phyloP scores from a whole-genome alignment of 164 flowering plant species.

The Berberis vulgaris region DNA sequence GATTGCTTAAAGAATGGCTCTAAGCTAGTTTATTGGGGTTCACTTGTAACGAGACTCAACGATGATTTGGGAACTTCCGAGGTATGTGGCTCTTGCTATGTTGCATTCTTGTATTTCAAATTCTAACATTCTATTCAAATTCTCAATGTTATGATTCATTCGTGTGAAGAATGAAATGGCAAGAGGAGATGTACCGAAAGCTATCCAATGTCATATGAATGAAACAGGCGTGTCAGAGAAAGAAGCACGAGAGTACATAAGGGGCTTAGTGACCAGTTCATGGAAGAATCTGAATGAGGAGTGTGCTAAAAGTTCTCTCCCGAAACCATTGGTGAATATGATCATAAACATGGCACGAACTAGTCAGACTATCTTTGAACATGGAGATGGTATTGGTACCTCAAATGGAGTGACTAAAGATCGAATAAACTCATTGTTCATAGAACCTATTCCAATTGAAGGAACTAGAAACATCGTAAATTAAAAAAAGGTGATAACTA shows the following conservation, averaged over 20 bases:
- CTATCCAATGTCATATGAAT: constrained; percentile 14
- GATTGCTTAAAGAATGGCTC: constrained; percentile 7
- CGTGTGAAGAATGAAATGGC: constrained; percentile 10
- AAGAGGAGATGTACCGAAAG: constrained; percentile 13
- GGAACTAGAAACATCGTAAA: not conserved
- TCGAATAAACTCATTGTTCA: not conserved
- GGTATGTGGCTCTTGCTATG: constrained; percentile 5
- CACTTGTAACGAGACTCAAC: constrained; percentile 12
- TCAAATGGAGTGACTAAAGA: not conserved
- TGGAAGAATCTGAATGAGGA: constrained; percentile 20
- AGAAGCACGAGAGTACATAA: constrained; percentile 11
- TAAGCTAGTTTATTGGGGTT: constrained; percentile 16
- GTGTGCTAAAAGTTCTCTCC: constrained; percentile 1
- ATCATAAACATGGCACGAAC: not conserved
- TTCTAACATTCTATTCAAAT: not conserved
- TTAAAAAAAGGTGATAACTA: too few species aligned
- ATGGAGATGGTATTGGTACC: constrained; percentile 1
- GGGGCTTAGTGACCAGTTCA: not conserved
- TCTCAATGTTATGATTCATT: not conserved
- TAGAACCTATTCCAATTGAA: not conserved
- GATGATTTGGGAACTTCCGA: constrained; percentile 17
- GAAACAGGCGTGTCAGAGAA: constrained; percentile 7
- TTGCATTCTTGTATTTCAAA: too few species aligned
- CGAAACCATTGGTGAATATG: not conserved
- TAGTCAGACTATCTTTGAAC: not conserved